These are phyloP conservation scores for Euphrasia arctica DNA, from an alignment of 305 asterid species.

Conservation along the genomic window DNA sequence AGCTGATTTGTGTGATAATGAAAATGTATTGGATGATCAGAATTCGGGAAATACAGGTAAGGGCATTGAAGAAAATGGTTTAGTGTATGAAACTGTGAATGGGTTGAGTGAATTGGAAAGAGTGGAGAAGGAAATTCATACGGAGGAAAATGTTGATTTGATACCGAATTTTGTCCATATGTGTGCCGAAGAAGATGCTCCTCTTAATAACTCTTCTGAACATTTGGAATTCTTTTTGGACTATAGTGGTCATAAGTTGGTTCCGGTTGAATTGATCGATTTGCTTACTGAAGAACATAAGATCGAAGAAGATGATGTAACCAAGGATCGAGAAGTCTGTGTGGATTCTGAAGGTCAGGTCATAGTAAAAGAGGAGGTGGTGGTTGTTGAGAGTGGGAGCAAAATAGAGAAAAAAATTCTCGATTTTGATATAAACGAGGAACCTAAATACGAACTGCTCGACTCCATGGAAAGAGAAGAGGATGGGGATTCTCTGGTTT, in stretches of 20 bases:
- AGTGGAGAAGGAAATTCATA: constrained; percentile 24
- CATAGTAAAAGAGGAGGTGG: constrained; percentile 27
- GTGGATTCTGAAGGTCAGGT: constrained; percentile 28
- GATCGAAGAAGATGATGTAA: constrained; percentile 26
- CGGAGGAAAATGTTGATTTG: constrained; percentile 32
- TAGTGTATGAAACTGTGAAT: constrained; percentile 23
- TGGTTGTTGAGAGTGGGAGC: constrained; percentile 29
- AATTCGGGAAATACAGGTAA: constrained; percentile 27
- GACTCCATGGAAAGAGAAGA: constrained; percentile 45
- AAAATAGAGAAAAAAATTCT: constrained; percentile 30
- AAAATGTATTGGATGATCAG: constrained; percentile 25
- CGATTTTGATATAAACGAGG: constrained; percentile 45
- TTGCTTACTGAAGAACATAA: constrained; percentile 45
- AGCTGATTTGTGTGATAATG: constrained; percentile 20
- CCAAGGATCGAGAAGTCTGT: constrained; percentile 22
- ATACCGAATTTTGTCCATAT: constrained; percentile 60
- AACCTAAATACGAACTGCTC: constrained; percentile 37
- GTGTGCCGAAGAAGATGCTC: constrained; percentile 38
- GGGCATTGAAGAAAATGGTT: constrained; percentile 28
- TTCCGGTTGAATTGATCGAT: constrained; percentile 70
- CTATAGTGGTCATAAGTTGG: constrained; percentile 61
- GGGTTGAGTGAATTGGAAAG: constrained; percentile 19
- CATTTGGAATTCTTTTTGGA: constrained; percentile 83
- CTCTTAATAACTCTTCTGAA: constrained; percentile 42
- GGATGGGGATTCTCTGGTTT: constrained; percentile 44